These are phyloP conservation scores for Leccinum incarnatum DNA, from an alignment of 768 basidiomycete genomes.

Conservation along the genomic window DNA sequence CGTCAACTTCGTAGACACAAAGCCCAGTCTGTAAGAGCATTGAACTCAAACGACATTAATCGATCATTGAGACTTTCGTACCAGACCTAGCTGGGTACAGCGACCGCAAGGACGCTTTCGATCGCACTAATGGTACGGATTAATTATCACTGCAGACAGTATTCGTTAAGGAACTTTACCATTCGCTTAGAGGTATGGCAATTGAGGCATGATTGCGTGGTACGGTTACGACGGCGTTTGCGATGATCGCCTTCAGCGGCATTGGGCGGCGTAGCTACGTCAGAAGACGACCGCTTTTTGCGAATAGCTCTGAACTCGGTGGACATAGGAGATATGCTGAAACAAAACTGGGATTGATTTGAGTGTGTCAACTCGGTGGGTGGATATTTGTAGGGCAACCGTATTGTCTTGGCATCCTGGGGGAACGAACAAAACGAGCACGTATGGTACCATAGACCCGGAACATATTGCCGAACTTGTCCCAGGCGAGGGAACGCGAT, in stretches of 20 bases:
- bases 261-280: slow-evolving; percentile 21
- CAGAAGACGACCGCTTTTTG: slow-evolving; percentile 32
- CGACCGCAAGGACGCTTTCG: slow-evolving; percentile 48
- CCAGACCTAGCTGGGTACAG: slow-evolving; percentile 41
- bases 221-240: slow-evolving; percentile 65
- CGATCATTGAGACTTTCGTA: slow-evolving; percentile 30
- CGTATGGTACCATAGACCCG: slow-evolving; percentile 3
- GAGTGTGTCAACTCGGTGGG: background rate
- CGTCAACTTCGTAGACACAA: slow-evolving; percentile 83
- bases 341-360: slow-evolving; percentile 1
- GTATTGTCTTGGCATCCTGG: slow-evolving; percentile 23
- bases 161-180: slow-evolving; percentile 37
- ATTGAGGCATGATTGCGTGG: slow-evolving; percentile 71
- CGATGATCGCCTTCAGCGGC: slow-evolving; percentile 52
- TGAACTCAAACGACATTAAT: slow-evolving; percentile 17
- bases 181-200: slow-evolving; percentile 74
- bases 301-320: slow-evolving; percentile 23
- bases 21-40: slow-evolving; percentile 57
- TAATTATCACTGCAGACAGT: background rate
- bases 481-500: slow-evolving; percentile 10
- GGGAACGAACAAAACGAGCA: slow-evolving; percentile 3
- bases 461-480: slow-evolving; percentile 12
- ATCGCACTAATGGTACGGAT: slow-evolving; percentile 36
- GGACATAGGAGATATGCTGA: slow-evolving; percentile 23
- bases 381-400: slow-evolving; percentile 29